phyloP scores from a whole-genome alignment of 805 yeast genomes.

The Wickerhamiella parazyma region DNA sequence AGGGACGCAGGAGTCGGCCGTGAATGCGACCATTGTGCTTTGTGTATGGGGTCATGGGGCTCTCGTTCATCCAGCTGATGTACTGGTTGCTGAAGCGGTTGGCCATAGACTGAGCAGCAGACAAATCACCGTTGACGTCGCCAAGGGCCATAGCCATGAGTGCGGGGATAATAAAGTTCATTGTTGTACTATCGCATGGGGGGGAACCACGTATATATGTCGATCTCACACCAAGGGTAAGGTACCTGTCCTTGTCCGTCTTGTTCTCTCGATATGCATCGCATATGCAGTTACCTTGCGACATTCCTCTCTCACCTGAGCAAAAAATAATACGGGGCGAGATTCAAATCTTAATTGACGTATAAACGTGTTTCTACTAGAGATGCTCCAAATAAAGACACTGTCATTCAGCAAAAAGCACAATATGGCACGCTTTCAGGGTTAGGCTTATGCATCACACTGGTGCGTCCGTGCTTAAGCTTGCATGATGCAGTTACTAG shows the following conservation, averaged over 20 bases:
- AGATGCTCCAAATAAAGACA: too few relatives aligned
- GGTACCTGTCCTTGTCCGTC: not conserved
- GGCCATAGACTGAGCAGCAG: not conserved
- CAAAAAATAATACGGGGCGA: too few relatives aligned
- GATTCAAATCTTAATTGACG: too few relatives aligned
- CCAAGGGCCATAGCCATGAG: not conserved
- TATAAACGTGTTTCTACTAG: too few relatives aligned
- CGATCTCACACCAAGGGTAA: not conserved
- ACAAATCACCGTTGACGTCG: not conserved
- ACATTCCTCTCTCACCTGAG: too few relatives aligned
- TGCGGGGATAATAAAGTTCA: not conserved
- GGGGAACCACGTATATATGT: not conserved
- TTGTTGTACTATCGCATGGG: too few relatives aligned
- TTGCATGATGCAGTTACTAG: too few relatives aligned
- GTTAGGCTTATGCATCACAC: too few relatives aligned
- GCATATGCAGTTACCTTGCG: not conserved
- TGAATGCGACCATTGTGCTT: not conserved
- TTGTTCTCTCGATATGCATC: not conserved
- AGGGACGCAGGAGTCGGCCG: not conserved
- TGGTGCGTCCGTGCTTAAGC: too few relatives aligned
- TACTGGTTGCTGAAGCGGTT: not conserved
- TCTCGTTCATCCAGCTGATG: not conserved
- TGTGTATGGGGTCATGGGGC: not conserved
- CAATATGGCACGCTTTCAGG: too few relatives aligned
- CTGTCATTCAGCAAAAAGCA: too few relatives aligned